Conservation (phyloP, 2,329 filamentous ascomycete genomes). For the Whalleya microplaca region DNA sequence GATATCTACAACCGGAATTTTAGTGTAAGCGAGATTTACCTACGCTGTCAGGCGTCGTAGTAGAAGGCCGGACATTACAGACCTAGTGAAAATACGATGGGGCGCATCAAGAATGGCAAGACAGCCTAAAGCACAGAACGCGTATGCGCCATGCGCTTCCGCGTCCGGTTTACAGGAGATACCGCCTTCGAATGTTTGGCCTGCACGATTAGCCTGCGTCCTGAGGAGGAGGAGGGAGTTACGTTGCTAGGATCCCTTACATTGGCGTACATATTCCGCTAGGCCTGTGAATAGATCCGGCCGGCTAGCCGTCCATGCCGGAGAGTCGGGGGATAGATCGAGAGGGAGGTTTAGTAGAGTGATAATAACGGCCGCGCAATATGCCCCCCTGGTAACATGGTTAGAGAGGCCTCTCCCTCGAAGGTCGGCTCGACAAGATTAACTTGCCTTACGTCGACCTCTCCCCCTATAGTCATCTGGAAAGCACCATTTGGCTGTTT, state of each 20-base stretch:
- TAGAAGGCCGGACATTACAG: constrained; percentile 45
- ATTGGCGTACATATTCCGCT: constrained; percentile 78
- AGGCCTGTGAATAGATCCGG: constrained; percentile 72
- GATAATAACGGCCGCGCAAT: constrained; percentile 85
- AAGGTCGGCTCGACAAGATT: constrained; percentile 11
- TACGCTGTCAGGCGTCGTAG: constrained; percentile 40
- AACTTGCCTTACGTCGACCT: constrained; percentile 85
- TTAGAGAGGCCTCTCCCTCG: constrained; percentile 21
- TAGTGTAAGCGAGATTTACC: constrained; percentile 26
- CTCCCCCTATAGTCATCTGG: constrained; percentile 80
- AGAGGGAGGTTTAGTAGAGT: constrained; percentile 83
- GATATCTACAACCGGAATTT: constrained; percentile 57
- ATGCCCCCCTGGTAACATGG: constrained; percentile 70
- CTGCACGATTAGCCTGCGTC: constrained; percentile 46
- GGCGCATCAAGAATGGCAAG: constrained; percentile 84
- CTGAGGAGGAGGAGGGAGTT: constrained; percentile 9
- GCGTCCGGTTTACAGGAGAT: constrained; percentile 83
- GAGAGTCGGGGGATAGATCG: constrained; percentile 73
- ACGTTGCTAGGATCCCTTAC: constrained; percentile 54
- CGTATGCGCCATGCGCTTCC: constrained; percentile 95
- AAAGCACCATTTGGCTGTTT: constrained; percentile 93
- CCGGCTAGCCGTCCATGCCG: constrained; percentile 65
- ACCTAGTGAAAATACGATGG: constrained; percentile 73
- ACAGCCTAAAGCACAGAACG: constrained; percentile 90
- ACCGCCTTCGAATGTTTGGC: constrained; percentile 93